Base-by-base conservation (phyloP, 2,329 filamentous ascomycete genomes). In the Aureobasidium sp. region DNA sequence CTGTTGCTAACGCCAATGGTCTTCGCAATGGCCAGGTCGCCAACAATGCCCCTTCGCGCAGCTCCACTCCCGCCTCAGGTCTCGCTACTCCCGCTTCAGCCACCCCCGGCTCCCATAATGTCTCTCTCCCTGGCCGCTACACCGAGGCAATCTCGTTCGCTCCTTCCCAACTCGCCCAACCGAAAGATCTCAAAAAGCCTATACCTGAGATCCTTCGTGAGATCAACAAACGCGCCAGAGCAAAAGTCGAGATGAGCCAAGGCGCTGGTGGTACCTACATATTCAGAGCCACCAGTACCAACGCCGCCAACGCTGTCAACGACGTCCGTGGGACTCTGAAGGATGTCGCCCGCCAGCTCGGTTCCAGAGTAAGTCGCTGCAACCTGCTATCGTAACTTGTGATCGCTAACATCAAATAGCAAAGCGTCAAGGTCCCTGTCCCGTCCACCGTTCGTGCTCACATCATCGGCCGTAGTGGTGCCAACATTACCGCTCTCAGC, bases 381-480 rank as follows among this genome's bases (percentile, higher is more conserved):
- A 9, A 2, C 4, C 27, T 10, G 1, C 7, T 36, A 10, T 6
- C 27, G 17, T 2, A 2, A 13, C 39, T 34, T 15, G 48, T 47
- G 29, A 41, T 39, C 4, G 46, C 26, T 58, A 29, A 58, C 42
- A 37, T 27, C n/a, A 15, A 58, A 27, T 56, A 87, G 83, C 83
- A 86, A 80, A 82, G 82, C 58, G 81, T 90, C 71, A 87, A 86
- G 66, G 85, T 97, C 53, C 82, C 89, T 2, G 88, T 99, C 66
- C 94, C 93, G 58, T 84, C 87, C 53, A 93, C 91, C 42, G 85
- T 91, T 26, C 87, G 91, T 65, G 85, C 92, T 59, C 88, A 93
- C 75, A 92, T 99, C 75, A 97, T 99, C 73, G 95, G 94, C 68
- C 91, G 90, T 72, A 87, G 89, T 72, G 95, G 95, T 63, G 84